Conservation (phyloP, 2,329 filamentous ascomycete genomes). For the Tolypocladium nubicola region DNA sequence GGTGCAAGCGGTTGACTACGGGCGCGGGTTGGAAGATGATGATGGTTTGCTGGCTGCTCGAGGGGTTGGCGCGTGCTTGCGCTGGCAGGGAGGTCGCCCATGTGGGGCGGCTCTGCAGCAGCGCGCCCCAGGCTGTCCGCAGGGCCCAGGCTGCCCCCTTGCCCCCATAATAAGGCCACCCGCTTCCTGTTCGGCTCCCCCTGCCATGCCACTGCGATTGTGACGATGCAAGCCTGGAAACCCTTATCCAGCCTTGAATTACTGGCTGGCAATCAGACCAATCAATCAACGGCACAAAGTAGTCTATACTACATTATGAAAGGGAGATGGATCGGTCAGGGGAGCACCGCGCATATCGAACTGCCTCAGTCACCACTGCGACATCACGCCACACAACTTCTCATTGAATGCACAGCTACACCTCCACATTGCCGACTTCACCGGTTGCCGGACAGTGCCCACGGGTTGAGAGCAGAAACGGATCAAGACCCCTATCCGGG, state of each 20-base stretch:
- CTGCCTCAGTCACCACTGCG: slow-evolving; percentile 16
- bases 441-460: slow-evolving; percentile 11
- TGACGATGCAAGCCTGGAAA: not conserved
- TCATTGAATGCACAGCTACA: slow-evolving; percentile 21
- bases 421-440: slow-evolving; percentile 25
- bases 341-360: too few species aligned
- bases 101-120: not conserved
- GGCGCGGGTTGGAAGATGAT: not conserved
- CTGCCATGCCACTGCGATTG: not conserved
- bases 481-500: too few species aligned
- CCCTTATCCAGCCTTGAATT: too few species aligned
- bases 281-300: too few species aligned
- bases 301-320: too few species aligned
- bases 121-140: too few species aligned
- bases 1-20: not conserved
- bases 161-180: too few species aligned
- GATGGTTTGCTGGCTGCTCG: not conserved
- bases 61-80: not conserved
- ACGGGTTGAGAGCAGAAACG: too few species aligned
- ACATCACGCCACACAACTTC: slow-evolving; percentile 26
- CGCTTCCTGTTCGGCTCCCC: not conserved
- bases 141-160: too few species aligned
- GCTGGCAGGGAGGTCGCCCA: not conserved
- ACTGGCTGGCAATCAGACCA: too few species aligned
- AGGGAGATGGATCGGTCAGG: too few species aligned